These are phyloP conservation scores for Suillus paluster DNA, from an alignment of 768 basidiomycete species.

Conservation along the genomic window DNA sequence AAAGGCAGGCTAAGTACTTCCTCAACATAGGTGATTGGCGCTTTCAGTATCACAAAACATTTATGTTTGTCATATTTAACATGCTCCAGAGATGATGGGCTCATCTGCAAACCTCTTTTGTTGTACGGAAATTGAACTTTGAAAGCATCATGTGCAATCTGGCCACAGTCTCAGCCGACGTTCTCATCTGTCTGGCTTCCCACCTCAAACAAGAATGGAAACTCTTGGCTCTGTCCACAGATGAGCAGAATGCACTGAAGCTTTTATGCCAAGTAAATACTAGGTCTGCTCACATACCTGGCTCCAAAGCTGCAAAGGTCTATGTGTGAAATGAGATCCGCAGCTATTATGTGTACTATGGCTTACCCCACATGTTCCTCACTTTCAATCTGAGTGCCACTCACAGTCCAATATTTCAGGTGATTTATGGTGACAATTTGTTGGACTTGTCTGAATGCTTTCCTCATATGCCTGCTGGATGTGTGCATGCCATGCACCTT, in stretches of 20 bases:
- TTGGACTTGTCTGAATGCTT: conserved; percentile 16
- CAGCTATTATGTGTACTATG: conserved; percentile 33
- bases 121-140: conserved; percentile 19
- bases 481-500: conserved; percentile 24
- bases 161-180: conserved; percentile 4
- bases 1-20: conserved; percentile 27
- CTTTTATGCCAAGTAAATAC: conserved; percentile 34
- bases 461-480: conserved; percentile 20
- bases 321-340: conserved; percentile 26
- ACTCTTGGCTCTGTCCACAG: conserved; percentile 6
- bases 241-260: conserved; percentile 24
- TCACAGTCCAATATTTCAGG: conserved; percentile 37
- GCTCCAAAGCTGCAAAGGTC: conserved; percentile 35
- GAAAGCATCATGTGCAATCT: conserved; percentile 15
- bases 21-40: conserved; percentile 23
- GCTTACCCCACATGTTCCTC: conserved; percentile 31
- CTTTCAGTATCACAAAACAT: conserved; percentile 30
- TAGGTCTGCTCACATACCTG: conserved; percentile 34
- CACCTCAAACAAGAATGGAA: conserved; percentile 15
- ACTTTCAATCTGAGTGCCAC: conserved; percentile 26
- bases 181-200: conserved; percentile 8
- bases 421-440: conserved; percentile 26
- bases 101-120: conserved; percentile 29
- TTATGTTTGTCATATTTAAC: conserved; percentile 32
- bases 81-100: conserved; percentile 26